Evolutionary conservation across 2,329 filamentous ascomycete species (phyloP), one percentile per base, ranked within the genome.

Genomic region (Alternaria brassicicola): DNA sequence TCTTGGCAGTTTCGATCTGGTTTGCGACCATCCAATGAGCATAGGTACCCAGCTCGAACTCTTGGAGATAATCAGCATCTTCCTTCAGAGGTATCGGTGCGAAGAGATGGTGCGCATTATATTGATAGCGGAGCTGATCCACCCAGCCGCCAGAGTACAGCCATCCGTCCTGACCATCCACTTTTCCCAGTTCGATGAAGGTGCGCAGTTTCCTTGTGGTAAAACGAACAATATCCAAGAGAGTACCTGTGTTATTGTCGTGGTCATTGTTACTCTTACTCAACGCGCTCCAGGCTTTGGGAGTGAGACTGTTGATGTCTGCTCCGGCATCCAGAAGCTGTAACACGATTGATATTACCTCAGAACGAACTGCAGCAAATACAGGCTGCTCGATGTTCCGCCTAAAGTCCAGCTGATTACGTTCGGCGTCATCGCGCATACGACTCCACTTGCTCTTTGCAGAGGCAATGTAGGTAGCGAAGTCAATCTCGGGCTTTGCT

Each of bases 281-380:
- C 0, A 74, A 36, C 3, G 75, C 46, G 8, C 50, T 54, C 61
- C 78, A 74, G 3, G 77, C 77, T 2, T 62, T 33, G 7, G 69
- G 71, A 0, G 84, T 84, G 36, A 92, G 66, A 0, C 82, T 81
- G 61, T 90, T 91, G 0, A 87, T 82, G 74, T 93, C 84, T 3
- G 84, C 89, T 1, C 90, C 90, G 15, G 79, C 79, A 15, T 85
- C 78, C 1, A 96, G 72, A 3, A 96, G 81, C 38, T 84, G 78
- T 4, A 86, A 67, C 1, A 85, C 86, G 6, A 87, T 70, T 0
- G 81, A 77, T n/a, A 78, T 75, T 68, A 87, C 57, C 66, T 85
- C 83, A 7, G 74, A 69, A 78, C 82, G 13, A 3, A 84, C 76
- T 3, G 92, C 91, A 3, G 82, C 57, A 9, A 92, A 80, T 13